Percentiles rank a stretch among this genome's conserved stretches.
Conservation (phyloP, 2,329 filamentous ascomycete genomes). For the Epichloe baconii region DNA sequence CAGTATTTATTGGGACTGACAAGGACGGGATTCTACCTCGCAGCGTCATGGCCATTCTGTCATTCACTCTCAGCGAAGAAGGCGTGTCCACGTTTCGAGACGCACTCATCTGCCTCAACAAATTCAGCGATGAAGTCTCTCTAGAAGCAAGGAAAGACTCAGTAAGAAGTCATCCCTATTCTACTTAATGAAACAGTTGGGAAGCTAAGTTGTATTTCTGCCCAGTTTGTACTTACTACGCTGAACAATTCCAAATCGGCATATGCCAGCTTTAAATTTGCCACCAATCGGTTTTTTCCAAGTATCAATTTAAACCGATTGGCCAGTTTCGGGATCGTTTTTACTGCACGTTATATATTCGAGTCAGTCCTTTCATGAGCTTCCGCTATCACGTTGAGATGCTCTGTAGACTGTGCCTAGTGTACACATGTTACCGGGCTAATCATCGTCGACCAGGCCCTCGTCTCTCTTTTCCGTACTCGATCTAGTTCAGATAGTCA, state of each 20-base stretch:
- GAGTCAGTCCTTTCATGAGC: conserved; percentile 28
- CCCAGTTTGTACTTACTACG: conserved; percentile 57
- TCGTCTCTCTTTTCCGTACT: conserved; percentile 63
- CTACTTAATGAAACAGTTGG: not conserved
- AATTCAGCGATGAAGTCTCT: conserved; percentile 69
- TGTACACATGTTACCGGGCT: not conserved
- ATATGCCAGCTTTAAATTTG: conserved; percentile 59
- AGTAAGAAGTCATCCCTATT: conserved; percentile 26
- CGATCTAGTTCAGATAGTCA: conserved; percentile 44
- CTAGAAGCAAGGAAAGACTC: conserved; percentile 59
- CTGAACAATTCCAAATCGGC: conserved; percentile 72
- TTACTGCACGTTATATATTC: conserved; percentile 62
- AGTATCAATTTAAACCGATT: conserved; percentile 51
- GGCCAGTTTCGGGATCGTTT: conserved; percentile 45
- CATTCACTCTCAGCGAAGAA: conserved; percentile 62
- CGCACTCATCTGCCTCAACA: conserved; percentile 58
- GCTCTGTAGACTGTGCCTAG: not conserved
- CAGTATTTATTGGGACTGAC: not conserved
- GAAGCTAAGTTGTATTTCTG: not conserved
- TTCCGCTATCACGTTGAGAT: not conserved
- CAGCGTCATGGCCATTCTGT: conserved; percentile 45
- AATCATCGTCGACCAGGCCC: conserved; percentile 28
- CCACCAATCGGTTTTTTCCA: conserved; percentile 54
- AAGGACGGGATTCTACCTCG: not conserved
- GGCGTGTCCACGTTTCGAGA: conserved; percentile 60